Evolutionary conservation across 2,329 filamentous ascomycete species (phyloP), one percentile per base, ranked within the genome.

Genomic region (Paracoccidioides lutzii): DNA sequence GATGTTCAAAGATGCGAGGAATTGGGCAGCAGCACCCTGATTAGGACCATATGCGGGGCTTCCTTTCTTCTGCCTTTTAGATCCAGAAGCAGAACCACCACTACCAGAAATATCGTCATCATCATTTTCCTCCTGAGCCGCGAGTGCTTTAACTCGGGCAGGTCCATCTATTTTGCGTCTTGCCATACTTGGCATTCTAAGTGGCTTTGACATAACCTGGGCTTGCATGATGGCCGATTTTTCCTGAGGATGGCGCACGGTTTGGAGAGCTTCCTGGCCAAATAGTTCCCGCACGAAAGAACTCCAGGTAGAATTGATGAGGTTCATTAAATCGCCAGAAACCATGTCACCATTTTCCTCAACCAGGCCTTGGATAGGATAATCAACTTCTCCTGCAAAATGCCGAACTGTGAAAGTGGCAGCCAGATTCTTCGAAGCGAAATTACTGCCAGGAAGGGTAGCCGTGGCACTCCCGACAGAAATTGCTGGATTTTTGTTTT

Each of bases 301-400:
- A 68, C 87, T 95, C 72, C 88, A 90, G 57, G 89, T 91, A 4
- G 83, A 83, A 64, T 86, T 88, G 72, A 98, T 86, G 64, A 98
- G 79, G 71, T 95, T 96, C 78, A 98, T 89, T 63, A 98, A 76
- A 70, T 98, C 93, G 32, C 90, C 91, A 3, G 90, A 95, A 60
- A 98, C 93, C 59, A 95, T 83, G 69, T 98, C 93, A 54, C 90
- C 89, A 62, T 98, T 98, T 72, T 95, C 90, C 70, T 98, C 93
- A 2, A 97, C 80, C 28, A 98, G 75, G 4, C 88, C 88, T 63
- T 85, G 85, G 58, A 94, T 81, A 2, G 88, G 84, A 67, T 98
- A 98, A 59, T 98, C 93, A 4, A 98, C 88, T 68, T 97, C 93
- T 52, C 93, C 93, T 42, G 91, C 91, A 70, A 94, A 98, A 71